Evolutionary conservation across 768 basidiomycete genomes (phyloP), one percentile per base, ranked within the genome.

Genomic region (Termitomyces eurrhizus): DNA sequence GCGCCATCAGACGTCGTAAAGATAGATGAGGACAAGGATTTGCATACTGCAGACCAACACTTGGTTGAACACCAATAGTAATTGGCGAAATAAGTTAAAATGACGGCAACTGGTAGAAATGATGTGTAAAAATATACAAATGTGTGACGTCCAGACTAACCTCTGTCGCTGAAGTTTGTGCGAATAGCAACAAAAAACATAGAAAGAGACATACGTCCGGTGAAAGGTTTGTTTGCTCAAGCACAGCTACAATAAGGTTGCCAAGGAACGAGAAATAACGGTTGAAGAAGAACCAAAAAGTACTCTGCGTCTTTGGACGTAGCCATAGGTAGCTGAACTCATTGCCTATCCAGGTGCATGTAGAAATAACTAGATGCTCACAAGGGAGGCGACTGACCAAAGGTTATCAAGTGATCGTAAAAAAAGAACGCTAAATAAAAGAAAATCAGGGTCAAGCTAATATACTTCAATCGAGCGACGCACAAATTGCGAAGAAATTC

Each of bases 251-350:
- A 8, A 62, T 65, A 14, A 77, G 65, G 52, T 75, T 76, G 35
- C 75, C 78, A 46, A 80, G 67, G 52, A 81, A 72, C 2, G 79
- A 73, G 35, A 80, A 62, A 58, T 85, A 85, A 6, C 83, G 79
- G 61, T 82, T 82, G 37, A 80, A 51, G 52, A 80, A 77, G 67
- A 84, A 84, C 65, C 77, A 73, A 36, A 74, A 73, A 2, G 79
- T 72, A 56, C 79, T 77, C 9, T 63, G 53, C 1, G 69, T 72
- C 56, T 75, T 76, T 1, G 74, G 75, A 49, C 74, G 71, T 56
- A 69, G 68, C 83, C 83, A 85, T 6, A 85, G 65, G 54, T 75
- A 73, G 16, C 70, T 65, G 41, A 81, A 66, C 64, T 84, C 83
- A 55, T 68, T 63, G 4, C 69, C 78, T 78, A 50, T 14, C 37